Evolutionary conservation across 169 alveolate genomes (phyloP).

Genomic region (Cryptosporidium meleagridis): DNA sequence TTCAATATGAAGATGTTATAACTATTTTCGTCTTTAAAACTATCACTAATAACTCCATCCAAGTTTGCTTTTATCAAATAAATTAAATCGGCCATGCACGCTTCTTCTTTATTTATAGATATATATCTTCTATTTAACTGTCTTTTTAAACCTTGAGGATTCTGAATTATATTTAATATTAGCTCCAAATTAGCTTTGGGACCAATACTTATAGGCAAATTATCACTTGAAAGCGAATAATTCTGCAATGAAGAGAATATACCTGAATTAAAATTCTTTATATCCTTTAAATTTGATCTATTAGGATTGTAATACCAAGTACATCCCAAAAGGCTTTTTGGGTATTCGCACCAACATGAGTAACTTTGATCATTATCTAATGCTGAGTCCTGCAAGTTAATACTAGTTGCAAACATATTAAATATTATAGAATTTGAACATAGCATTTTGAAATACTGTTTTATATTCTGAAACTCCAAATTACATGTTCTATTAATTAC

Average conservation of each 20-base stretch:
- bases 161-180: background rate
- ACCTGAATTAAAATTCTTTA: conserved; percentile 1
- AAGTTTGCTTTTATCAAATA: background rate
- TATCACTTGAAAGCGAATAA: background rate
- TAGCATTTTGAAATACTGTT: conserved; percentile 31
- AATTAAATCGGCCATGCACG: conserved; percentile 37
- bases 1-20: background rate
- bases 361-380: background rate
- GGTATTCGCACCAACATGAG: conserved; percentile 65
- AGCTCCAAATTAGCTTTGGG: conserved; percentile 1
- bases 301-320: conserved; percentile 42
- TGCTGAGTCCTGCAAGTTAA: conserved; percentile 27
- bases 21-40: background rate
- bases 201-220: background rate
- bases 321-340: conserved; percentile 45
- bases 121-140: background rate
- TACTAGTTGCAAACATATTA: conserved; percentile 62
- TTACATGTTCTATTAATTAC: conserved; percentile 53
- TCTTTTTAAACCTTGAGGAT: background rate
- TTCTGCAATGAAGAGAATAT: background rate
- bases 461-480: conserved; percentile 60
- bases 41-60: background rate
- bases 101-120: conserved; percentile 5
- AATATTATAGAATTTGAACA: conserved; percentile 57
- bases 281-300: conserved; percentile 17